Evolutionary conservation across 1,284 basidiomycete species (phyloP), one percentile per base, ranked within the genome.

Genomic region (Trichosporon ovoides): DNA sequence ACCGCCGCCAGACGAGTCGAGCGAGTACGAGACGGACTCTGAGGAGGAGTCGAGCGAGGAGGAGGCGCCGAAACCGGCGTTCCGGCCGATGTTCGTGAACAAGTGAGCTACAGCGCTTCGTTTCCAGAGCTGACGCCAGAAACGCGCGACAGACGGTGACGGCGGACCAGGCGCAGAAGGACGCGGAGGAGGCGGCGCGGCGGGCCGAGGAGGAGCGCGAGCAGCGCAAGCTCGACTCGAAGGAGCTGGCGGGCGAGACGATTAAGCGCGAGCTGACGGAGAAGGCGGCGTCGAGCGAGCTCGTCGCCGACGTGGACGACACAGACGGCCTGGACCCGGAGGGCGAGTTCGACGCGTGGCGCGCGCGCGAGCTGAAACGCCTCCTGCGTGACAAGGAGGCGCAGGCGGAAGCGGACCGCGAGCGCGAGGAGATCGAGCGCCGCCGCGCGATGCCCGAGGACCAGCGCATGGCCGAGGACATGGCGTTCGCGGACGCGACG

Each of bases 321-420:
- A 89, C 91, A 1, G 96, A 99, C 71, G 94, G 89, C 1, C 73
- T 94, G 4, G 94, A 98, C 70, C 90, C 93, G 1, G 83, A 84
- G 22, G 87, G 78, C 52, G 96, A 99, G 77, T 99, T 99, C 66
- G 91, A 95, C 69, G 90, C 88, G 1, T 99, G 96, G 96, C 84
- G 93, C 53, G 77, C 95, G 48, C 85, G 96, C 58, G 96, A 99
- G 74, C 83, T 98, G 5, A 85, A 83, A 19, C 85, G 96, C 53
- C 88, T 99, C 60, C 89, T 94, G 73, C 84, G 87, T 56, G 93
- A 98, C 77, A 90, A 91, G 74, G 88, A 94, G 69, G 89, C 87
- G 0, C 85, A 89, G 61, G 74, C 89, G 7, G 82, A 79, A 31
- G 83, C 86, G 3, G 91, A 94, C 67, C 81, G 85, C 60, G 93